phyloP scores from a whole-genome alignment of 441 rosid species.

The Euphorbia celastroides region DNA sequence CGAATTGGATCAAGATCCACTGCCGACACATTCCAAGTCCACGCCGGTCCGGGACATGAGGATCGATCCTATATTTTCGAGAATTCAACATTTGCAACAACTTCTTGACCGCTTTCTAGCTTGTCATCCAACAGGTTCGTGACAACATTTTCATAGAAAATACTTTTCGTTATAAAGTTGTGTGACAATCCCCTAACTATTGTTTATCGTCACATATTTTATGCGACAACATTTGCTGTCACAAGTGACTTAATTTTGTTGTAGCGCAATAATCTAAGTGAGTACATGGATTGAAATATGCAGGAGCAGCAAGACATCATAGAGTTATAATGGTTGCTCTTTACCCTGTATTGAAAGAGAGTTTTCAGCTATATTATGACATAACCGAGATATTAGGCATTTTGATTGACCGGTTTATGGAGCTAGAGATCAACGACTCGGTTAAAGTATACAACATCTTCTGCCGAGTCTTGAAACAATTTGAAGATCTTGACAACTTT shows the following conservation, averaged over 20 bases:
- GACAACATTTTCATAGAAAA: too few species aligned
- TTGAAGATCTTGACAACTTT: conserved; percentile 64
- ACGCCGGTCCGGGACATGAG: conserved; percentile 56
- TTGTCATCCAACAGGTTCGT: conserved; percentile 80
- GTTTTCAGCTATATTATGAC: conserved; percentile 68
- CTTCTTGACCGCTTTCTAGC: conserved; percentile 80
- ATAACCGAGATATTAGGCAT: conserved; percentile 54
- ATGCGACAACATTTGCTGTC: too few species aligned
- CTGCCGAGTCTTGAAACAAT: conserved; percentile 54
- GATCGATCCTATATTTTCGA: conserved; percentile 42
- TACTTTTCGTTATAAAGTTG: too few species aligned
- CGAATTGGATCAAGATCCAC: conserved; percentile 25
- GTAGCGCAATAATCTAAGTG: too few species aligned
- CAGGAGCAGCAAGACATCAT: conserved; percentile 63
- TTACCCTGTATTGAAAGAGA: conserved; percentile 64
- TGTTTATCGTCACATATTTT: too few species aligned
- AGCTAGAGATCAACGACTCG: conserved; percentile 55
- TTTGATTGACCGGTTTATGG: conserved; percentile 75
- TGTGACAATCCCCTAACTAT: too few species aligned
- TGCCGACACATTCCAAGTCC: conserved; percentile 21
- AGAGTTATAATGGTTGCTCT: conserved; percentile 73
- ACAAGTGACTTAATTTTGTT: too few species aligned
- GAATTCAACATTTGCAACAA: conserved; percentile 65
- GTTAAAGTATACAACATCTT: conserved; percentile 65
- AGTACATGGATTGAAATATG: too few species aligned